A percentile compares a stretch with the other conserved stretches of the same genome.
Conservation (phyloP, 768 basidiomycete species). For the Roridomyces roridus region DNA sequence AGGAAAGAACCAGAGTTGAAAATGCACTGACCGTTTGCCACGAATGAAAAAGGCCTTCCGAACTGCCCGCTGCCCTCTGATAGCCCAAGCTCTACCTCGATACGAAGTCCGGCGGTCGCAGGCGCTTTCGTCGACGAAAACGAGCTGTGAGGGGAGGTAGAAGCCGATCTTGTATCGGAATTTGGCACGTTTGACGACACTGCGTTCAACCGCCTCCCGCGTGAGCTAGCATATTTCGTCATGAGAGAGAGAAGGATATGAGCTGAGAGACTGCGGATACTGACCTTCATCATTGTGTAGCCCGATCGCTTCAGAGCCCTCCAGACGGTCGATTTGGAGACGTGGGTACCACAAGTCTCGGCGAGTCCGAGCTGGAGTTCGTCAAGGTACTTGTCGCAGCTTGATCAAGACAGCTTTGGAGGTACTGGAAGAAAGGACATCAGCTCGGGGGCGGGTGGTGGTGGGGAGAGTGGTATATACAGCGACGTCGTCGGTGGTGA, state of each 20-base stretch:
- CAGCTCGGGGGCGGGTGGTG: background rate
- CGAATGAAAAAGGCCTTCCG: constrained; percentile 33
- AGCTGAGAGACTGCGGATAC: no score
- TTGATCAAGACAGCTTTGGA: constrained; percentile 13
- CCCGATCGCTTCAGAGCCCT: constrained; percentile 28
- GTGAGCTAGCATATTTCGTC: constrained; percentile 13
- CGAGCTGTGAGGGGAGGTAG: constrained; percentile 26
- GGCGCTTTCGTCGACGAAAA: constrained; percentile 39
- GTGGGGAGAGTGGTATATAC: background rate
- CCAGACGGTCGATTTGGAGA: constrained; percentile 31
- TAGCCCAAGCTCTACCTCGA: constrained; percentile 33
- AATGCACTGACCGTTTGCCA: constrained; percentile 28
- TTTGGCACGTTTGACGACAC: constrained; percentile 17
- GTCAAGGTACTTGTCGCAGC: constrained; percentile 33
- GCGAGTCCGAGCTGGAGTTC: constrained; percentile 33
- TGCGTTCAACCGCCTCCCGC: constrained; percentile 27
- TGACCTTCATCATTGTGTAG: constrained; percentile 36
- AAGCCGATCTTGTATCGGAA: constrained; percentile 23
- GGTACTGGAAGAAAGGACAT: background rate
- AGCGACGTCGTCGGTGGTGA: background rate
- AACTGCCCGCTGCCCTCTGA: constrained; percentile 27
- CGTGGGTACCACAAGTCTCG: constrained; percentile 24
- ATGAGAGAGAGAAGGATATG: no score
- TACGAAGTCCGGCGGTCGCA: constrained; percentile 31
- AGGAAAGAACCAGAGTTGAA: constrained; percentile 4